Conservation (phyloP, 2,329 filamentous ascomycete species). For the Sclerotinia borealis region DNA sequence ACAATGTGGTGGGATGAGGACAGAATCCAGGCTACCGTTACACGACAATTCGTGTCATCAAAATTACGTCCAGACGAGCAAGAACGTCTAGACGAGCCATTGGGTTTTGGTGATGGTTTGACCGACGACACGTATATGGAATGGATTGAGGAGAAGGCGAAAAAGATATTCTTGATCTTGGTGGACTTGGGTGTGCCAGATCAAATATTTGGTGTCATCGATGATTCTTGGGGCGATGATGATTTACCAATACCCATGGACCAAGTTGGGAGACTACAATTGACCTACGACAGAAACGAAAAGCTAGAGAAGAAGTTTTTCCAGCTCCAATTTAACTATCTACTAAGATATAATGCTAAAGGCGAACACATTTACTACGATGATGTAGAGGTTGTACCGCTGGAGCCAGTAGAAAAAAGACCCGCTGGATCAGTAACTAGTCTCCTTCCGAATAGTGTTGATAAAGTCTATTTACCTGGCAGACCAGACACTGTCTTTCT, state of each 20-base stretch:
- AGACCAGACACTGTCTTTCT: constrained; percentile 51
- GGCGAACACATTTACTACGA: constrained; percentile 59
- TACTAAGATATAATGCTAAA: constrained; percentile 56
- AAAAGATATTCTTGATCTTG: constrained; percentile 64
- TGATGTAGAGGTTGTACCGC: constrained; percentile 61
- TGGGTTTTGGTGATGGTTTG: constrained; percentile 59
- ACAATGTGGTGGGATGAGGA: constrained; percentile 65
- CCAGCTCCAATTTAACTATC: constrained; percentile 62
- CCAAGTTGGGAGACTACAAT: constrained; percentile 55
- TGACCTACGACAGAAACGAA: constrained; percentile 54
- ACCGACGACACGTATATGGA: constrained; percentile 74
- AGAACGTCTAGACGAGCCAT: constrained; percentile 53
- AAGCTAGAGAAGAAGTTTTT: constrained; percentile 64
- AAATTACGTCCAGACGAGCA: constrained; percentile 59
- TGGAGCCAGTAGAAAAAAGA: constrained; percentile 59
- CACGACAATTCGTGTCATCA: constrained; percentile 58
- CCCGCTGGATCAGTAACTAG: constrained; percentile 37
- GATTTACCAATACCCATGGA: constrained; percentile 65
- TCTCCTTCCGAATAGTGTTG: constrained; percentile 39
- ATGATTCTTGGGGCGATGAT: constrained; percentile 71
- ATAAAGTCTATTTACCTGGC: constrained; percentile 59
- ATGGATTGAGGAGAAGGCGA: constrained; percentile 66
- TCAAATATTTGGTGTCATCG: constrained; percentile 68
- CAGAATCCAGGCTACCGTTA: constrained; percentile 64
- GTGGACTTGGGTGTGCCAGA: constrained; percentile 64